Base-by-base conservation (phyloP, 2,329 filamentous ascomycete genomes). In the Fusarium verrucosum region DNA sequence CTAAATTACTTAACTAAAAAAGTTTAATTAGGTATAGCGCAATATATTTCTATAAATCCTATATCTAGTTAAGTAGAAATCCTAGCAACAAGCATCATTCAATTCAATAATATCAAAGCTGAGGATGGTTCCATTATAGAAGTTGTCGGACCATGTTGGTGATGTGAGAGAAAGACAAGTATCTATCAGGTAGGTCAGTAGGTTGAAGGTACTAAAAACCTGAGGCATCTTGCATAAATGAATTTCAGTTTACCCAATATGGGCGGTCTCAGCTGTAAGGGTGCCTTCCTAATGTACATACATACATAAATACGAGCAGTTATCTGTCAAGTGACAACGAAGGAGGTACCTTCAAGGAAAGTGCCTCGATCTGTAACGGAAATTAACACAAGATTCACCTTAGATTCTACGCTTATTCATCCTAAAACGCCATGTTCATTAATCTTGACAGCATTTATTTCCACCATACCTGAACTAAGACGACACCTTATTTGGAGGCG, bases 211-310 rank as follows among this genome's bases (percentile, higher is more conserved):
- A n/a, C n/a, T n/a, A 50, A 25, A 17, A 33, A 17, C 16, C 25
- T 41, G 54, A 50, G 25, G 41, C 41, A 58, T 17, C 23, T 23
- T 28, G 55, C 55, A 58, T 58, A 36, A 42, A 37, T 58, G 42
- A 42, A 37, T 47, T 32, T 7, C 16, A n/a, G 30, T 9, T 14
- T 30, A 28, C 10, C 8, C 10, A 28, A 8, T 3, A 17, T 37
- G 37, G 17, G 58, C 32, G 44, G 42, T 50, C 38, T 41, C 56
- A 51, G 25, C 33, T 38, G 23, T 47, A 32, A 62, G 41, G 42
- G 58, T 45, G 38, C 49, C 51, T 63, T 49, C 58, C 47, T 49
- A 38, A 28, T 30, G 33, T n/a, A n/a, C n/a, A n/a, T n/a, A n/a
- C n/a, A n/a, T n/a, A n/a, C 17, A 38, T 26, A 28, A 17, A 32